Base-by-base conservation (phyloP, 169 alveolate species). In the Ichthyophthirius multifiliis region DNA sequence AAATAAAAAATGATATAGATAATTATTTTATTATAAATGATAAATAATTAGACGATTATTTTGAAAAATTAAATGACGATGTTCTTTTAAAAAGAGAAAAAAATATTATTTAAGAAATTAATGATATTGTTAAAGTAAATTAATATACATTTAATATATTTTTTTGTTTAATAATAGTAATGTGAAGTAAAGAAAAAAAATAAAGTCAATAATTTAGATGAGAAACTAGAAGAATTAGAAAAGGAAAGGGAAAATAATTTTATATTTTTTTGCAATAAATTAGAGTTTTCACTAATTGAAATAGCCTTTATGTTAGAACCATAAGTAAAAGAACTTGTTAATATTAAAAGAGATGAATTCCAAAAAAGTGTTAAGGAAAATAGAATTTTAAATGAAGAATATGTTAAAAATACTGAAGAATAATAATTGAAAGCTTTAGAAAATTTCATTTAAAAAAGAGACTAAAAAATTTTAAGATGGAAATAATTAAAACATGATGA, bases 251-350 rank as follows among this genome's bases (percentile, higher is more conserved):
- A 80, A 73, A 83, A 83, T 23, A 83, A 86, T 20, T 78, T 85
- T n/a, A 89, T 86, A 18, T 77, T 83, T 15, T 86, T 86, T 55
- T 74, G 84, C 27, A 80, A 80, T 46, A 75, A 55, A 41, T 83
- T 83, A 34, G 65, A 85, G 74, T 82, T 79, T 46, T 65, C 84
- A 32, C 48, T 86, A 5, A 78, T 81, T 6, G 89, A 89, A 35
- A 82, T 83, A 18, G 92, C 94, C 10, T 90, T 90, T 64, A 27
- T 76, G 20, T 81, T 86, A 31, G 92, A 86, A 34, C 94, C 94
- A 39, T 88, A 85, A 43, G 92, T 84, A n/a, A 84, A 78, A 27
- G 41, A 67, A 39, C 82, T 84, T 12, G 82, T 76, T 32, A 71
- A 84, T 46, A 65, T 27, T 39, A 65, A 65, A 62, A 81, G 82